phyloP scores from a whole-genome alignment of 495 filamentous ascomycete species.

The Lophiotrema nucula region DNA sequence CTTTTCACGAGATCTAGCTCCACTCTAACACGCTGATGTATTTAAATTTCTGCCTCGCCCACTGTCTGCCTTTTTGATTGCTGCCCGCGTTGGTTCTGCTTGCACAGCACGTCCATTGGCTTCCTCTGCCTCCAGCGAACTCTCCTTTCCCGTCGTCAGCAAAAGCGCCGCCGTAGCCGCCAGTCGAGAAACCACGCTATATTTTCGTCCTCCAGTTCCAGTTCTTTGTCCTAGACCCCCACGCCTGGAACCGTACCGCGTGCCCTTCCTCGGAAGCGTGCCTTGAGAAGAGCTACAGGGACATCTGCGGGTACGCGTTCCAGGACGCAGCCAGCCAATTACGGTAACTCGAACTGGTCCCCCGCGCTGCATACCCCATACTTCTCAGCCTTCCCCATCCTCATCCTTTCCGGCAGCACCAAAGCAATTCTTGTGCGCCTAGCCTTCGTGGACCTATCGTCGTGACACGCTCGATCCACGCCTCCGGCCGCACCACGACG shows the following conservation, averaged over 20 bases:
- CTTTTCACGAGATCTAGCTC: slow-evolving; percentile 21
- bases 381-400: slow-evolving; percentile 16
- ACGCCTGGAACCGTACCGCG: slow-evolving; percentile 8
- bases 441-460: slow-evolving; percentile 15
- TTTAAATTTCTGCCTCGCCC: slow-evolving; percentile 5
- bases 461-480: slow-evolving; percentile 14
- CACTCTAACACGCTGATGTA: slow-evolving; percentile 4
- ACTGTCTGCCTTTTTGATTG: neutral
- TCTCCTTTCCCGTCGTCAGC: neutral
- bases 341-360: slow-evolving; percentile 7
- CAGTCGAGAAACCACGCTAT: neutral
- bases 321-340: slow-evolving; percentile 25
- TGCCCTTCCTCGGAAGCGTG: slow-evolving; percentile 8
- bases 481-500: neutral
- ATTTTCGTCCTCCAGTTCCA: neutral
- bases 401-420: neutral
- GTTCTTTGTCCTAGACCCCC: slow-evolving; percentile 1
- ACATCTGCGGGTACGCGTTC: slow-evolving; percentile 3
- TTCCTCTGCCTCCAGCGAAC: neutral
- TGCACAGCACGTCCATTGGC: too few species aligned
- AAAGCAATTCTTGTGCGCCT: neutral
- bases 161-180: neutral
- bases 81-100: too few species aligned
- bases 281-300: slow-evolving; percentile 18
- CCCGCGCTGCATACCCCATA: slow-evolving; percentile 35